phyloP scores from a whole-genome alignment of 2,329 filamentous ascomycete species.

The Ophiocordyceps unilateralis region DNA sequence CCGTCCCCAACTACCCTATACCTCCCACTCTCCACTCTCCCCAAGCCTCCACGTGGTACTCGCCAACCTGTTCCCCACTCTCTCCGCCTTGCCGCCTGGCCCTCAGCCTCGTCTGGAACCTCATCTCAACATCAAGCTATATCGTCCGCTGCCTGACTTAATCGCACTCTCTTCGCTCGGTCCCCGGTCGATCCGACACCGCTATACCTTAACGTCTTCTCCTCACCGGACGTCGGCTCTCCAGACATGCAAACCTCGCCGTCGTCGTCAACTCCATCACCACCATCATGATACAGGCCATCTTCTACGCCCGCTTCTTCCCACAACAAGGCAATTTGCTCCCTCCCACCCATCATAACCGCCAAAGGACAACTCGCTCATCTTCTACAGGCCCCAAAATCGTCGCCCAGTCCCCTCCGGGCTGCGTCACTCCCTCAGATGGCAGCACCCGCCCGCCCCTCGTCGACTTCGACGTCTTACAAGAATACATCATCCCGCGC shows the following conservation, averaged over 20 bases:
- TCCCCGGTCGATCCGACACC: no score
- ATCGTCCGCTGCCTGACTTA: background rate
- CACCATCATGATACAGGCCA: constrained; percentile 44
- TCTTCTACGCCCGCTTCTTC: constrained; percentile 55
- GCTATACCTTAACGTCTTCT: no score
- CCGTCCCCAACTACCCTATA: background rate
- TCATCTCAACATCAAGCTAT: background rate
- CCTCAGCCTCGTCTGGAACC: background rate
- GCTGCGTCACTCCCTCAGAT: constrained; percentile 36
- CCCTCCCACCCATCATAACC: background rate
- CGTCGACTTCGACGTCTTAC: constrained; percentile 71
- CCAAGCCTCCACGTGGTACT: no score
- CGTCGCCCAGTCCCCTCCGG: constrained; percentile 43
- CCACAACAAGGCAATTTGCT: constrained; percentile 40
- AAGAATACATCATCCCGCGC: constrained; percentile 85
- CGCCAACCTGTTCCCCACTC: background rate
- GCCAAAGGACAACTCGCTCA: background rate
- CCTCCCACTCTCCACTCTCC: no score
- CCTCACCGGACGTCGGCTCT: background rate
- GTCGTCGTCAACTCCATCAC: background rate
- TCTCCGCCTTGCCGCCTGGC: background rate
- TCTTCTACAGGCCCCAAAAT: constrained; percentile 36
- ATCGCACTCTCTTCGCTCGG: no score
- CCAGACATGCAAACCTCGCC: background rate
- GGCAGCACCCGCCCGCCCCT: constrained; percentile 34